These are phyloP conservation scores for Aspergillus egyptiacus DNA, from an alignment of 495 filamentous ascomycete genomes.

Conservation along the genomic window DNA sequence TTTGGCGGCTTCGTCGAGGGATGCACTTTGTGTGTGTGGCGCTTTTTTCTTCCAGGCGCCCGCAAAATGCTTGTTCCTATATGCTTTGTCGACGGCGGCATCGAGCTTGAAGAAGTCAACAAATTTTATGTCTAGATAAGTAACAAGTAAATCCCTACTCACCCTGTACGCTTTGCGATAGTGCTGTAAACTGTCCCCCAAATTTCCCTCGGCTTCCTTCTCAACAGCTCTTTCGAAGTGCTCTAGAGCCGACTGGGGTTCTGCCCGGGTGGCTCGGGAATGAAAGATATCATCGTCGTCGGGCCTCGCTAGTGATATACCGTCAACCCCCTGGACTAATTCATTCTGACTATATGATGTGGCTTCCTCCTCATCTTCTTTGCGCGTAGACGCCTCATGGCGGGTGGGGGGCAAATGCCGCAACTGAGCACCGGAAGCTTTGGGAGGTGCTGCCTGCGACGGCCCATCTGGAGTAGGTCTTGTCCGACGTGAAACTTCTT, in stretches of 20 bases:
- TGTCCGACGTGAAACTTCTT: conserved; percentile 63
- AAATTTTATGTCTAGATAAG: neutral
- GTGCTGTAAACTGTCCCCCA: conserved; percentile 83
- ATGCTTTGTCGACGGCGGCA: conserved; percentile 71
- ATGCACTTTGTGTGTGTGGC: conserved; percentile 44
- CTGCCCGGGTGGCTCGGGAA: conserved; percentile 25
- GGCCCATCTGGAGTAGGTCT: conserved; percentile 20
- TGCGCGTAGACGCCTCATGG: conserved; percentile 30
- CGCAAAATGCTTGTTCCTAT: conserved; percentile 84
- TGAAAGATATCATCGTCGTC: conserved; percentile 31
- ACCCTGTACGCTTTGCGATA: conserved; percentile 89
- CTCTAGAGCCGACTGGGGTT: conserved; percentile 76
- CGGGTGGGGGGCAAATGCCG: conserved; percentile 30
- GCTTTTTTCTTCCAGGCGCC: conserved; percentile 47
- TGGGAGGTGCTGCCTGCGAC: conserved; percentile 19
- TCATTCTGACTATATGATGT: conserved; percentile 36
- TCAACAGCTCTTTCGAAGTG: conserved; percentile 92
- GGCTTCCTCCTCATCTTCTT: conserved; percentile 29
- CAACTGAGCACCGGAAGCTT: conserved; percentile 19
- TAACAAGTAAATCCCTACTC: conserved; percentile 44
- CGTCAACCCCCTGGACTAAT: conserved; percentile 36
- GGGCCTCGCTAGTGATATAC: conserved; percentile 24
- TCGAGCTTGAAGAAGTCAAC: conserved; percentile 56
- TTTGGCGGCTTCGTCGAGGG: conserved; percentile 47
- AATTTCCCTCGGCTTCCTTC: conserved; percentile 71